Conservation (phyloP, 495 filamentous ascomycete species). For the Aspergillus kassunensis region DNA sequence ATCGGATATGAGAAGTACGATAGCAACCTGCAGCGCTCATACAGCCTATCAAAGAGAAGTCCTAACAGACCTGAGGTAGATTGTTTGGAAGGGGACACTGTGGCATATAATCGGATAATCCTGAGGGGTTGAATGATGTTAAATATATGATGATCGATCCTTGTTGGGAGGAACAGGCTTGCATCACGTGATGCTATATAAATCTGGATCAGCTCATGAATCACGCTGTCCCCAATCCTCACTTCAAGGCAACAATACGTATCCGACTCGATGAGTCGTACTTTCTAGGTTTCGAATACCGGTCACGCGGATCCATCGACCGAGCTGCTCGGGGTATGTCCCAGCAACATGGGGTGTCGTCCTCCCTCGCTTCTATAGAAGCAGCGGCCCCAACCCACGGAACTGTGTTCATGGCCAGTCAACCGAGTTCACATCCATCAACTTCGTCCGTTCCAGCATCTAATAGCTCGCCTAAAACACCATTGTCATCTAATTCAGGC, state of each 20-base stretch:
- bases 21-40: neutral
- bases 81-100: no score
- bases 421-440: conserved; percentile 13
- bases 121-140: no score
- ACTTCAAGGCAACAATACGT: neutral
- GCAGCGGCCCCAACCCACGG: conserved; percentile 18
- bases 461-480: conserved; percentile 4
- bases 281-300: neutral
- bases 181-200: conserved; percentile 17
- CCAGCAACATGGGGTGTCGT: conserved; percentile 25
- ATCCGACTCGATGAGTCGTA: neutral
- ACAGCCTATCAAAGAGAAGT: neutral
- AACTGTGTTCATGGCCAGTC: conserved; percentile 11
- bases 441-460: conserved; percentile 3
- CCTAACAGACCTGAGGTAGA: no score
- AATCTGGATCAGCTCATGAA: conserved; percentile 23
- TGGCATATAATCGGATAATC: no score
- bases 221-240: neutral
- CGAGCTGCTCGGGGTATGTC: conserved; percentile 20
- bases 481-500: conserved; percentile 5
- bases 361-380: conserved; percentile 25
- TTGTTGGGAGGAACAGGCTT: no score
- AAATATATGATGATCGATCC: no score
- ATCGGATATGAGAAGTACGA: neutral
- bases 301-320: neutral